Base-by-base conservation (phyloP, 2,329 filamentous ascomycete species). In the Diplodia seriata region DNA sequence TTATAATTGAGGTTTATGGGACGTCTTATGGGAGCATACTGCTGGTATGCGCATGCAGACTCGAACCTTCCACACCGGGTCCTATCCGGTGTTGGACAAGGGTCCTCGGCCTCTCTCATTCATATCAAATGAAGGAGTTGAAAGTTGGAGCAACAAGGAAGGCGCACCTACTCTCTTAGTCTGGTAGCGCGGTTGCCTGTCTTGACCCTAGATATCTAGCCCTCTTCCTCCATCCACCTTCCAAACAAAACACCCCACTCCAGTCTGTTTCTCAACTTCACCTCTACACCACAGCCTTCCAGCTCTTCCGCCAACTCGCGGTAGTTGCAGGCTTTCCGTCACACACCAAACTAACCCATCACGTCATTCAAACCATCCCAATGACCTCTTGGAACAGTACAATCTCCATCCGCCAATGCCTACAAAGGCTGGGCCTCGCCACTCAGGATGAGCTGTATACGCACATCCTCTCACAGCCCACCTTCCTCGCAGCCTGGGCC, bases 401-500 rank as follows among this genome's bases (percentile, higher is more conserved):
- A 2, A 8, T 36, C 20, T 50, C n/a, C 31, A 29, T 62, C 57
- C 40, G 43, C 26, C 1, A 12, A 15, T 12, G 18, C 15, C 59
- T 64, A 0, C 7, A 36, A 2, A 29, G 0, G 6, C 59, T 64
- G 4, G 1, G 11, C 62, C 14, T 65, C 7, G 2, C 49, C 20
- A 20, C 15, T 15, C 50, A 55, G 33, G 23, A 29, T 2, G 23
- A 20, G 4, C 36, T 65, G 8, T 26, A n/a, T 2, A 3, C 4
- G 11, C 8, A 5, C 14, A 14, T 47, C 33, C 33, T 65, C 15
- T n/a, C 20, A 12, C 9, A 12, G 6, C 62, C 49, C 31, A 4
- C 50, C 36, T 65, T 65, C 51, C 62, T 65, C 50, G 7, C 14
- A n/a, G 50, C 50, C 23, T 47, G 50, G 62, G 49, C 50, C 23